These are phyloP conservation scores for Ophiostoma ulmi DNA, from an alignment of 2,329 filamentous ascomycete genomes.

Conservation along the genomic window DNA sequence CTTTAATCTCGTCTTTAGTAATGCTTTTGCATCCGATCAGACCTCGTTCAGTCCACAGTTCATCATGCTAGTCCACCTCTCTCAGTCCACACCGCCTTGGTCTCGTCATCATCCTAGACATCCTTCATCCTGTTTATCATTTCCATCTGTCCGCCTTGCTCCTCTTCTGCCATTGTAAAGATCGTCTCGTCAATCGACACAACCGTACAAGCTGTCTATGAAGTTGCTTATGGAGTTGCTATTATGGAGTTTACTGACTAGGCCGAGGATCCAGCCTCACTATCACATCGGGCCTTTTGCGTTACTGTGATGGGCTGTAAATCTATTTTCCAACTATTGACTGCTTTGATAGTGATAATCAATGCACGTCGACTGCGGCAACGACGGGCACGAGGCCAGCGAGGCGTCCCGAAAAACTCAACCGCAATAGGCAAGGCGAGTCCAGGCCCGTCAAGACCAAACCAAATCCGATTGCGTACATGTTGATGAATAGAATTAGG, in stretches of 20 bases:
- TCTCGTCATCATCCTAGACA: slow-evolving; percentile 9
- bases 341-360: neutral
- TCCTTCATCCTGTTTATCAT: neutral
- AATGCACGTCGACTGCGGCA: neutral
- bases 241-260: neutral
- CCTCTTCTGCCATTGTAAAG: neutral
- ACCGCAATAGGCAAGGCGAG: neutral
- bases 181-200: neutral
- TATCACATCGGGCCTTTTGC: neutral
- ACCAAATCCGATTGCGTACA: neutral
- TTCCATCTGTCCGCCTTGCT: neutral
- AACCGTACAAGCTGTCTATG: neutral
- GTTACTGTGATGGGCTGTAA: neutral
- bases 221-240: neutral
- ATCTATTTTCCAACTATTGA: neutral
- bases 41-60: neutral
- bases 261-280: neutral
- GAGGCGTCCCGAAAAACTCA: slow-evolving; percentile 6
- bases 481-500: neutral
- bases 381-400: neutral
- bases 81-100: neutral
- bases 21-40: neutral
- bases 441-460: neutral
- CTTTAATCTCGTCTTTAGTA: neutral
- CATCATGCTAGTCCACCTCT: too few relatives aligned